These are phyloP conservation scores for Daldinia sp. DNA, from an alignment of 2,329 filamentous ascomycete species.

Conservation along the genomic window DNA sequence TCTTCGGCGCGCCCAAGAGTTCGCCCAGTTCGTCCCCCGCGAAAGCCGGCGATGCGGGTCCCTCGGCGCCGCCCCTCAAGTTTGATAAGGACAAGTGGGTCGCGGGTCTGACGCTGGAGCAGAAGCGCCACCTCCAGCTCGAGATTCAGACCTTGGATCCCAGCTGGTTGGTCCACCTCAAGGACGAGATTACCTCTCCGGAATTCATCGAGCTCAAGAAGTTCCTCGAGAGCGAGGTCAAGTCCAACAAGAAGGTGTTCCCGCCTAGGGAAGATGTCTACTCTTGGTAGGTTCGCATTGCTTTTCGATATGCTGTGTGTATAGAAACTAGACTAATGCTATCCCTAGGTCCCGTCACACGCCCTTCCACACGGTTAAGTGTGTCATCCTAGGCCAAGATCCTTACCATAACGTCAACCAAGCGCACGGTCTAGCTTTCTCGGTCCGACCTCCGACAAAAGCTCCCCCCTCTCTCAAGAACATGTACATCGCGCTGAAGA, in stretches of 20 bases:
- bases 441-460: conserved; percentile 85
- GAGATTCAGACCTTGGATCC: conserved; percentile 93
- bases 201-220: conserved; percentile 89
- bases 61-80: conserved; percentile 52
- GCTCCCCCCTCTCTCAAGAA: conserved; percentile 92
- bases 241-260: conserved; percentile 79
- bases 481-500: conserved; percentile 88
- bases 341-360: conserved; percentile 87
- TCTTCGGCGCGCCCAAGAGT: conserved; percentile 78
- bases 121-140: conserved; percentile 81
- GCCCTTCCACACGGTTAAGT: conserved; percentile 86
- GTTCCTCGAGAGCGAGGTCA: conserved; percentile 82
- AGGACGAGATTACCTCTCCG: conserved; percentile 80
- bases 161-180: conserved; percentile 88
- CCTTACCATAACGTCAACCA: conserved; percentile 97
- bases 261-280: conserved; percentile 91
- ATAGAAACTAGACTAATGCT: conserved; percentile 33
- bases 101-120: conserved; percentile 78
- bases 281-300: conserved; percentile 73
- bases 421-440: conserved; percentile 96
- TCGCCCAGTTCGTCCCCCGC: conserved; percentile 36
- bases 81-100: conserved; percentile 95
- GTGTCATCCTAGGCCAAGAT: conserved; percentile 94
- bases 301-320: too few relatives aligned
- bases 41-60: conserved; percentile 36